Evolutionary conservation across 192 early-diverging fungal species (phyloP).

Genomic region (Umbelopsis ramanniana): DNA sequence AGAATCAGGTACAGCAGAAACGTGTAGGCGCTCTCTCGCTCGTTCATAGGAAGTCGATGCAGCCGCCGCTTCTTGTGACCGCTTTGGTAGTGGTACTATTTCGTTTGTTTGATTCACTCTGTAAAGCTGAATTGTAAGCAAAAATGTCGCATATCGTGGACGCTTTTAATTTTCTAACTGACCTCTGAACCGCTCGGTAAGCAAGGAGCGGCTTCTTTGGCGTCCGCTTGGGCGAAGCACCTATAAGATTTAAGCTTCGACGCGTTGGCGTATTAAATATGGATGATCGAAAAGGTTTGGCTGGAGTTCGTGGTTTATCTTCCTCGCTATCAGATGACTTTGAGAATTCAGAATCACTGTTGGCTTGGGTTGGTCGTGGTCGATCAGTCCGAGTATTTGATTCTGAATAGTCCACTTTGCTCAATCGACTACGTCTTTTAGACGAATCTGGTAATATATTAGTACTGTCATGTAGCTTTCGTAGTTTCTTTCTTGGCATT

Average conservation of each 20-base stretch:
- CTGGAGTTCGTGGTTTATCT: constrained; percentile 4
- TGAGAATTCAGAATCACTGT: constrained; percentile 9
- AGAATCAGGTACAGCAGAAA: constrained; percentile 85
- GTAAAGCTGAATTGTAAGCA: background rate
- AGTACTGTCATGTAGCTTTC: background rate
- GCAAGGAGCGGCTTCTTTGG: background rate
- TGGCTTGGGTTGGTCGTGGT: background rate
- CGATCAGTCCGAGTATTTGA: background rate
- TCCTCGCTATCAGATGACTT: background rate
- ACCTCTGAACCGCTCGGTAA: constrained; percentile 6
- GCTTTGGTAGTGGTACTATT: constrained; percentile 39
- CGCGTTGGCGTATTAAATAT: constrained; percentile 4
- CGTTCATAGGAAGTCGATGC: constrained; percentile 58
- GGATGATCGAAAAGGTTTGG: constrained; percentile 7
- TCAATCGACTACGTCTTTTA: background rate
- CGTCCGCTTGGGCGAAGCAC: constrained; percentile 1
- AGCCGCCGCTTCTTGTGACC: constrained; percentile 25
- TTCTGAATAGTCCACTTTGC: background rate
- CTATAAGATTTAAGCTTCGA: constrained; percentile 3
- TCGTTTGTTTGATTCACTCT: background rate
- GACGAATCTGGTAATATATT: constrained; percentile 7
- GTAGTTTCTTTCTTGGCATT: background rate
- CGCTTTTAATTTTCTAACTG: background rate
- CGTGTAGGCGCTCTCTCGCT: constrained; percentile 82
- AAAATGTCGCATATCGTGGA: background rate